Percentiles rank a stretch among this genome's conserved stretches.
These are phyloP conservation scores for Pseudopithomyces chartarum DNA, from an alignment of 2,329 filamentous ascomycete species.

Conservation along the genomic window DNA sequence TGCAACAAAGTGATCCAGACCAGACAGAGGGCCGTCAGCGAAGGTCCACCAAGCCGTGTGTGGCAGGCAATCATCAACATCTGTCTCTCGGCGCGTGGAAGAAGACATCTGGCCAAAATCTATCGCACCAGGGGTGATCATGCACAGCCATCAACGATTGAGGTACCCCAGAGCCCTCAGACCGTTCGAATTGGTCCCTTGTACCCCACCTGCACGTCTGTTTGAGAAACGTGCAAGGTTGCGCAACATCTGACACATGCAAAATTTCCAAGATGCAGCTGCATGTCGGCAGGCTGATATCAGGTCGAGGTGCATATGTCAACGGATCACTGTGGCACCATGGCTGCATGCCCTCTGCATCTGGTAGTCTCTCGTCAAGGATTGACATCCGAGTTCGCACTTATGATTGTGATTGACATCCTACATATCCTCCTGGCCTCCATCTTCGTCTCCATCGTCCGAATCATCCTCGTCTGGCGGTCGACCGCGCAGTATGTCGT, in stretches of 20 bases:
- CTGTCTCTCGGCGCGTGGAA: background rate
- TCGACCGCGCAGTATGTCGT: conserved; percentile 40
- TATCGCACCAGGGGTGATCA: background rate
- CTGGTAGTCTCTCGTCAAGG: too few relatives aligned
- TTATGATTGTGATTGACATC: background rate
- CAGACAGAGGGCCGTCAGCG: background rate
- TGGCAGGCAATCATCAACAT: background rate
- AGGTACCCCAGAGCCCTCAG: background rate
- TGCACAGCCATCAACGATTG: background rate
- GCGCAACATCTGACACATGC: conserved; percentile 5
- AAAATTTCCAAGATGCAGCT: conserved; percentile 4
- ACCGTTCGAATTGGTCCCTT: background rate
- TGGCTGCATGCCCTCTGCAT: conserved; percentile 1
- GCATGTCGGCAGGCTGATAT: background rate
- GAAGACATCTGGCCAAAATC: conserved; percentile 4
- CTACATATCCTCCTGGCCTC: conserved; percentile 19
- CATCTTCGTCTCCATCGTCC: conserved; percentile 33
- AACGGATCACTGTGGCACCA: conserved; percentile 5
- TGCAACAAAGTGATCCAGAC: background rate
- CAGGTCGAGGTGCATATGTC: conserved; percentile 8
- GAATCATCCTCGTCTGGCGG: conserved; percentile 30
- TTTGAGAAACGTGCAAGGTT: conserved; percentile 1
- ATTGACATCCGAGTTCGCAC: too few relatives aligned
- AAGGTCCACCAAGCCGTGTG: background rate
- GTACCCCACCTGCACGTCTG: conserved; percentile 2